phyloP scores from a whole-genome alignment of 2,329 filamentous ascomycete genomes.

The Talaromyces sp. region DNA sequence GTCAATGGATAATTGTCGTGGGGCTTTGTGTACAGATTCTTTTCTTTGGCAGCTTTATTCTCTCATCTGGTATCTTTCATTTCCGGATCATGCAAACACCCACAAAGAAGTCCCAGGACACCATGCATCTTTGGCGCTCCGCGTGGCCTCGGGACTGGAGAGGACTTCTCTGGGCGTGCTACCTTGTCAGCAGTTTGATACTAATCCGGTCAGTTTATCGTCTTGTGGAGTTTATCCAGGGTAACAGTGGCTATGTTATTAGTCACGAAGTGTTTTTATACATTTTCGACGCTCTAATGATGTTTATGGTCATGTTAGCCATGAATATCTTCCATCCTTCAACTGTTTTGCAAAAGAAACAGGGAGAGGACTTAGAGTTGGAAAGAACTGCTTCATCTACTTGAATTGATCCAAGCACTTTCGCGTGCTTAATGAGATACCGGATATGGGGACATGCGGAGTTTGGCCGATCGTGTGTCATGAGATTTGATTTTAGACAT shows the following conservation, averaged over 20 bases:
- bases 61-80: neutral
- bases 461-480: no score
- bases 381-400: no score
- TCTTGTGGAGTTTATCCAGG: conserved; percentile 24
- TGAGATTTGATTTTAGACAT: no score
- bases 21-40: neutral
- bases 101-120: neutral
- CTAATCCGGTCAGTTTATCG: conserved; percentile 25
- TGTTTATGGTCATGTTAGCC: conserved; percentile 29
- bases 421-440: no score
- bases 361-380: no score
- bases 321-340: conserved; percentile 7
- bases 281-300: conserved; percentile 39
- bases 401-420: no score
- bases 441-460: no score
- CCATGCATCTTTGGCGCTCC: neutral
- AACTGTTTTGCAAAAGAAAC: neutral
- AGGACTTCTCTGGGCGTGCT: neutral
- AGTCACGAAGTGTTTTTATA: conserved; percentile 27
- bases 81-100: neutral
- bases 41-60: neutral
- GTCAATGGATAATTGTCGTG: neutral
- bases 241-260: conserved; percentile 24
- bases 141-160: neutral
- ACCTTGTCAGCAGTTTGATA: neutral